These are phyloP conservation scores for Russula griseocarnosa DNA, from an alignment of 768 basidiomycete genomes.

Conservation along the genomic window DNA sequence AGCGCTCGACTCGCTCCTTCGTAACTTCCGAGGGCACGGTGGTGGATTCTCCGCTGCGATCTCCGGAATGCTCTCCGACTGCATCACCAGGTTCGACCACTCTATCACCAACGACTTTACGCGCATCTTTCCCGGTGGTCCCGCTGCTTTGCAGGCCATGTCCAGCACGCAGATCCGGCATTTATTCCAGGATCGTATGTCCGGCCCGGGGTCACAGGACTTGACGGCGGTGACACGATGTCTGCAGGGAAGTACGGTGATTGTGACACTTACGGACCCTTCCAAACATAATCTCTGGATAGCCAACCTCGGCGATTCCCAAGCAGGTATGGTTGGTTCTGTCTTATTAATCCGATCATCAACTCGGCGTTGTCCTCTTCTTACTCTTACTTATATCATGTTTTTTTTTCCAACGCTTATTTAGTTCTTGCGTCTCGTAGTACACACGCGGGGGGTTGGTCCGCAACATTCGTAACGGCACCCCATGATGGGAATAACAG, in stretches of 20 bases:
- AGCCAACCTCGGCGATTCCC: slow-evolving; percentile 77
- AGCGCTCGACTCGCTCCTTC: slow-evolving; percentile 39
- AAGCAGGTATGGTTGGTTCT: slow-evolving; percentile 51
- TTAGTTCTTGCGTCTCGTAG: slow-evolving; percentile 46
- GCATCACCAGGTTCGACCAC: slow-evolving; percentile 42
- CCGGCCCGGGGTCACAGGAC: slow-evolving; percentile 43
- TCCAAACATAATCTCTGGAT: slow-evolving; percentile 68
- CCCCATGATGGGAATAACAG: slow-evolving; percentile 69
- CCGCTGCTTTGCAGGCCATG: slow-evolving; percentile 40
- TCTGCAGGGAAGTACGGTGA: slow-evolving; percentile 77
- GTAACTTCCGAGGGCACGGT: slow-evolving; percentile 28
- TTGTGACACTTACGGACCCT: slow-evolving; percentile 70
- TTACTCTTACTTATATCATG: neutral
- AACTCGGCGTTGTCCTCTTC: too few species aligned
- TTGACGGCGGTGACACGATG: slow-evolving; percentile 63
- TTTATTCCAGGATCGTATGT: slow-evolving; percentile 57
- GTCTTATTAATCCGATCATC: too few species aligned
- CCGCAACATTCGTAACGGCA: slow-evolving; percentile 55
- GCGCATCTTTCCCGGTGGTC: slow-evolving; percentile 50
- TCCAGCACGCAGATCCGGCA: slow-evolving; percentile 53
- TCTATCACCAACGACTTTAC: slow-evolving; percentile 44
- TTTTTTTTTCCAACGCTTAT: neutral
- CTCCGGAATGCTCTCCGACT: slow-evolving; percentile 39
- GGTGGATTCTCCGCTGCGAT: slow-evolving; percentile 34
- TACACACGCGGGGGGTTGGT: slow-evolving; percentile 50